Base-by-base conservation (phyloP, 331 rosid genomes). In the Cydonia oblonga region DNA sequence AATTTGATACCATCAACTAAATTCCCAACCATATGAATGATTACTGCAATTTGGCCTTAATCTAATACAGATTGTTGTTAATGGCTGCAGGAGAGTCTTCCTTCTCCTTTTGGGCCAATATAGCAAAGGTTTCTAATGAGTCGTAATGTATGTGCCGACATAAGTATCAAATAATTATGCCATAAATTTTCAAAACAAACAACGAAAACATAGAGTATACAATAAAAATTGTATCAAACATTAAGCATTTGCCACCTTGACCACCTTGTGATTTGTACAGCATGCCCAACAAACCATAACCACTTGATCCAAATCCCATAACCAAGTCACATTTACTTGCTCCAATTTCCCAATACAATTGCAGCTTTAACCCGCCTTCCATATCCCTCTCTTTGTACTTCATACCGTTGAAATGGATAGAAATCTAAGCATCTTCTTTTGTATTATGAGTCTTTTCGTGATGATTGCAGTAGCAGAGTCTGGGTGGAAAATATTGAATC, bases 401-500 rank as follows among this genome's bases (percentile, higher is more conserved):
- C 49, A 28, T 2, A 18, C 49, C 69, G 76, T 9, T 38, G 44
- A 14, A 42, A 72, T 86, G 93, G 83, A 51, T 4, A 78, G 71
- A 76, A 18, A 68, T 60, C 60, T 69, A 22, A 40, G 30, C 26
- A 26, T 26, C 28, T 49, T 49, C 25, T 66, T 67, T 30, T 74
- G 68, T 42, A 83, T 71, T 35, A 14, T 80, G 13, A 68, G 73
- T 69, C 61, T 81, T 57, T 32, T 77, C 33, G 62, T 78, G 52
- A 20, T 77, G 62, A 19, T 81, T 32, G 44, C 86, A 33, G 79
- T 40, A 30, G 88, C 85, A 25, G 87, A 88, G 38, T 85, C 87
- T n/a, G 81, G 84, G 30, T 88, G 92, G 90, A 85, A 79, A 79
- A 88, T 88, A 70, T 6, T 88, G 76, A 79, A 68, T n/a, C 89